Evolutionary conservation across 805 yeast genomes (phyloP), one percentile per base, ranked within the genome.

Genomic region (Candida dendrica): DNA sequence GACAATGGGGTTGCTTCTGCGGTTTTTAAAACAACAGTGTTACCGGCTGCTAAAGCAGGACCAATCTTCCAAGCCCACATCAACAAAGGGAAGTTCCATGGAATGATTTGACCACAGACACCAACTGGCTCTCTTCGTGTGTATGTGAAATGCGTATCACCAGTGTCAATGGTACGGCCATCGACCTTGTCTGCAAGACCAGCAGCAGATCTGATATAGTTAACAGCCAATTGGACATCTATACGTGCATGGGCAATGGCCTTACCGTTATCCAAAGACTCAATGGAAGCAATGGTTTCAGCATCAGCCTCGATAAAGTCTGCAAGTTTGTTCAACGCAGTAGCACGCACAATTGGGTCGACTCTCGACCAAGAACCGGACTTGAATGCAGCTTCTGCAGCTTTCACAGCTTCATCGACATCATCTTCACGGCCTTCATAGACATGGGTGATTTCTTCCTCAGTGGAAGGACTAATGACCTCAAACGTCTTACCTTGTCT

Each of bases 1-100:
- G 95, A 83, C 49, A 90, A 73, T 43, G 96, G 96, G 42, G 97
- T 90, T 47, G 88, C 76, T 71, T 88, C 95, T 43, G 97, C 95
- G 34, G 95, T 76, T 72, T 90, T 90, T 66, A 90, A 69, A 37
- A 90, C 93, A 52, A 85, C 74, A 42, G 89, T 77, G 75, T 88
- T 87, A 68, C 96, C 96, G 42, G 95, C 77, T 43, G 95, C 95
- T 50, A 89, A 65, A 43, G 95, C 95, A 37, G 97, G 96, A 45
- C 90, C 96, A 47, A 90, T 70, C 66, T 90, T 90, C 97, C 97
- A 90, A 24, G 95, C 72, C 71, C 88, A 84, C 93, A 90, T 89
- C 62, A 87, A 74, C 53, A 90, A 67, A 48, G 97, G 97, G 79
- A 88, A 90, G 71, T 90, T 90, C 97, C 97, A 90, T 53, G 97